Evolutionary conservation across 257 asterid genomes (phyloP), one percentile per base, ranked within the genome.

Genomic region (Fraxinus cuspidata): DNA sequence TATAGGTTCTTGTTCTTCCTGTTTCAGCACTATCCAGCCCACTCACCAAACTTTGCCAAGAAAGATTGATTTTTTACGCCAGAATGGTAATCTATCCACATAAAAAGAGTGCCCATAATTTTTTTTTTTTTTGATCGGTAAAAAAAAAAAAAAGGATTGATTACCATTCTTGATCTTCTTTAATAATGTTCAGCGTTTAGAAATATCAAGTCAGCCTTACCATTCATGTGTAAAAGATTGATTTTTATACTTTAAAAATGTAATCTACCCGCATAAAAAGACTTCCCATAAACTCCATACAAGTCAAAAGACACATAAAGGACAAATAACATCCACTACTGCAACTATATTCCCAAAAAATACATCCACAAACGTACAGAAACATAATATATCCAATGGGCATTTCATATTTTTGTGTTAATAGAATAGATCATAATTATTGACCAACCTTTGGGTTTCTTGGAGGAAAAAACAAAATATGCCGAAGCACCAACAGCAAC

Each of bases 381-480:
- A 70, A n/a, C 71, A 53, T 60, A 44, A 32, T 68, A 34, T 44
- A 21, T 72, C 40, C 74, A 12, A 56, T 65, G 7, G 38, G 71
- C 42, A 32, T 66, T 16, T 66, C n/a, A 29, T 25, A 58, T 12
- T 1, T 15, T 4, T 34, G 32, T 18, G 44, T 37, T 18, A 40
- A 73, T 74, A 23, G 0, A 74, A 77, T 3, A 49, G 35, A 68
- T 58, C 56, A 70, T 0, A 70, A 71, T 16, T 76, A 31, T 7
- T 70, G 15, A 77, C 34, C 65, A 42, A 94, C 99, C 99, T 88
- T 90, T 90, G 58, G 97, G 80, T 78, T 92, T 91, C 84, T 89
- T 94, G 75, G 96, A 79, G 80, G 94, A 88, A 68, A 85, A 83
- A 40, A 89, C 78, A 86, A 86, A 84, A 75, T 86, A 90, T 0